Evolutionary conservation across 192 early-diverging fungal species (phyloP).

Genomic region (Paraglomus brasilianum): DNA sequence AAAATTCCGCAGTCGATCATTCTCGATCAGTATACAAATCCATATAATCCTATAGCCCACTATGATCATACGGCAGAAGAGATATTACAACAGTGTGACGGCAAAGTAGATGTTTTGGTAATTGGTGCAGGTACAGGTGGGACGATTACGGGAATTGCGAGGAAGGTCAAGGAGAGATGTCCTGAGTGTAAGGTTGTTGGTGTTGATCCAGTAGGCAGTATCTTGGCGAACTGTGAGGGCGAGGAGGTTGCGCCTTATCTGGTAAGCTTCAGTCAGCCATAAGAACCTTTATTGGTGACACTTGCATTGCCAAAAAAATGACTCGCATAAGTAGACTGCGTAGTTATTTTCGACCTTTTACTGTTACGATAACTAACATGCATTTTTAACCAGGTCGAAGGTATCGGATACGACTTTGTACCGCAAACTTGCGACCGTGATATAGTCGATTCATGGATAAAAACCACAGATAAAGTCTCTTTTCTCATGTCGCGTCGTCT

Average conservation of each 20-base stretch:
- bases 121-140: constrained; percentile 96
- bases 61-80: constrained; percentile 92
- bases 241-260: not conserved
- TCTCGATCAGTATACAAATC: constrained; percentile 95
- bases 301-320: too few species aligned
- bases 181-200: constrained; percentile 87
- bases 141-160: constrained; percentile 92
- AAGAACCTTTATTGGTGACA: too few species aligned
- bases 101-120: constrained; percentile 95
- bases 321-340: too few species aligned
- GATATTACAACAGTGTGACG: constrained; percentile 75
- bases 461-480: constrained; percentile 92
- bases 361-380: too few species aligned
- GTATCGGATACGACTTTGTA: constrained; percentile 99
- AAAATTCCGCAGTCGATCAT: constrained; percentile 97
- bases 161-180: constrained; percentile 92
- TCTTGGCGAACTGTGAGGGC: constrained; percentile 79
- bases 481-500: constrained; percentile 95
- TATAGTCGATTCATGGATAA: constrained; percentile 93
- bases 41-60: constrained; percentile 97
- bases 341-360: too few species aligned
- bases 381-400: constrained; percentile 89
- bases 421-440: constrained; percentile 85
- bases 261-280: too few species aligned
- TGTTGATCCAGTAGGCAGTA: constrained; percentile 93